Evolutionary conservation across 805 yeast genomes (phyloP), one percentile per base, ranked within the genome.

Genomic region (Yarrowia keelungensis): DNA sequence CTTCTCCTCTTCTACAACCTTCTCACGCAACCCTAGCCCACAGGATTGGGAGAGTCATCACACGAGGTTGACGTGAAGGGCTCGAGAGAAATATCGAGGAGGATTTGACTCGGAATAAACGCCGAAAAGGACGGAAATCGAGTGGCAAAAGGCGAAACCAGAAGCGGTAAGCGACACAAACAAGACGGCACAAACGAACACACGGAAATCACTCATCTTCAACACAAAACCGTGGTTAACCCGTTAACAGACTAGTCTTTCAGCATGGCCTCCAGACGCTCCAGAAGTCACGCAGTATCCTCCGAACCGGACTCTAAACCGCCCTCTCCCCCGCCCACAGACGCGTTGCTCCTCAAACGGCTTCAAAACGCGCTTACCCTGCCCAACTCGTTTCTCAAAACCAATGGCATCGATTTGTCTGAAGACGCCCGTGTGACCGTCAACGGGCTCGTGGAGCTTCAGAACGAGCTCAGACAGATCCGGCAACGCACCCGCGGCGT

Each of bases 21-120:
- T 59, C 65, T 59, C 65, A 59, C 64, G 51, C 35, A 59, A 59
- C 65, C 65, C 65, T 59, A 59, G 11, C 65, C 65, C 65, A 59
- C 65, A 59, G 65, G 51, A 8, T 35, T 42, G 51, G 65, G 50
- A 46, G 41, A 16, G 16, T 26, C 51, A 16, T 41, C 19, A 38
- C 43, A 22, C 47, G 38, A 14, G 45, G 59, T 3, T 15, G 32
- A 19, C 19, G 19, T 19, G 19, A 19, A 19, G 19, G 19, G 19
- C 19, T 19, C 19, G 19, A 19, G 19, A 19, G 19, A 19, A 19
- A 19, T 19, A 19, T 19, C 19, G 19, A 19, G 19, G 19, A 19
- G 19, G 19, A 19, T 19, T 19, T 19, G 19, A 19, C 19, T 19
- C 19, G 19, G 19, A 19, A 19, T 19, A 19, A 19, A 19, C 19